These are phyloP conservation scores for Austroboletus festivus DNA, from an alignment of 768 basidiomycete species.

Conservation along the genomic window DNA sequence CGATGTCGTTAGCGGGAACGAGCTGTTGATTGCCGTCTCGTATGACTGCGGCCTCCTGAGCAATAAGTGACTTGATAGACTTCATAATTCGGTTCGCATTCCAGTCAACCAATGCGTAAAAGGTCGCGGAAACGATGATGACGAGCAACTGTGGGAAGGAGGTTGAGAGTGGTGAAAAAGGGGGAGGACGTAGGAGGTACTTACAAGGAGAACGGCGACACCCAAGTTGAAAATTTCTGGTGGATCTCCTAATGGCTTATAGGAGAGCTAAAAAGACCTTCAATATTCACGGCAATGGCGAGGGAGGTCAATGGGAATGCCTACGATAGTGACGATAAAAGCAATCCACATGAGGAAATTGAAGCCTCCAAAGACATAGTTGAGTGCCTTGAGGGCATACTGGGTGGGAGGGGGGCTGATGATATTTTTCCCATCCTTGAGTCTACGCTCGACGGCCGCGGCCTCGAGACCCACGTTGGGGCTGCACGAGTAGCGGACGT, in stretches of 20 bases:
- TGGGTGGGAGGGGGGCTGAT: constrained; percentile 48
- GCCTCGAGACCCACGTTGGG: constrained; percentile 42
- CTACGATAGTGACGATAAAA: constrained; percentile 42
- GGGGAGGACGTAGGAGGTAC: constrained; percentile 21
- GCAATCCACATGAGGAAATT: constrained; percentile 54
- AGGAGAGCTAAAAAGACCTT: constrained; percentile 34
- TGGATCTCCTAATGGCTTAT: constrained; percentile 44
- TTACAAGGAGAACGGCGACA: constrained; percentile 44
- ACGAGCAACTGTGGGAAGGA: constrained; percentile 33
- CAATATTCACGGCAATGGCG: constrained; percentile 36
- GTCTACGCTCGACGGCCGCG: constrained; percentile 36
- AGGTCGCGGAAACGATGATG: constrained; percentile 37
- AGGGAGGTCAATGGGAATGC: constrained; percentile 34
- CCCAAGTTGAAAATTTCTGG: constrained; percentile 44
- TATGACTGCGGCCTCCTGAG: constrained; percentile 54
- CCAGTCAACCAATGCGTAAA: constrained; percentile 50
- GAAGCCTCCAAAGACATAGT: constrained; percentile 56
- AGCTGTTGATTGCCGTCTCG: constrained; percentile 46
- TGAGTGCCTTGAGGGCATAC: constrained; percentile 46
- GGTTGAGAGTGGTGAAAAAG: no score
- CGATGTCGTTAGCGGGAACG: constrained; percentile 49
- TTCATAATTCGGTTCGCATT: constrained; percentile 49
- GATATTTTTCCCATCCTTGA: constrained; percentile 41
- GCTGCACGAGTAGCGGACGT: constrained; percentile 42
- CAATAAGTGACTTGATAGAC: constrained; percentile 54